Evolutionary conservation across 176 grass and related monocot genomes (phyloP), one percentile per base, ranked within the genome.

Genomic region (Oryza officinalis): DNA sequence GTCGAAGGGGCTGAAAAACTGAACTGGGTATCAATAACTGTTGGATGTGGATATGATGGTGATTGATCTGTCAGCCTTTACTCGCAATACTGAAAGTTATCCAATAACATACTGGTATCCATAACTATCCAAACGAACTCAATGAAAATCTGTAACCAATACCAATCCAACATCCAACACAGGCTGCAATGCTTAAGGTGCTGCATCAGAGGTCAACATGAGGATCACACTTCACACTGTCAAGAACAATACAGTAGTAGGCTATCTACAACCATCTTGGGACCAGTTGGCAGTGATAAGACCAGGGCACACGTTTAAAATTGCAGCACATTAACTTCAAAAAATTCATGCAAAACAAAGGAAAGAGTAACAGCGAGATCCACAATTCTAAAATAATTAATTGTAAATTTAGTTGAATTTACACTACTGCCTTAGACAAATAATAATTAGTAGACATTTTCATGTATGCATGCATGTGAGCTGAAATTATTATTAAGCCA

Each of bases 1-100:
- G 96, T 89, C 89, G 86, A 99, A 87, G 78, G 87, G 88, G 77
- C 91, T 93, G 93, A 76, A 92, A 81, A 88, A 94, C 89, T 92
- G 86, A 94, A 96, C 91, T 79, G 81, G 86, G 80, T 89, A 90
- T 80, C 81, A 76, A 82, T 86, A 69, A 90, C 84, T 90, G 84
- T 31, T 83, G 63, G 37, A 80, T 88, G 85, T 88, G 90, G 86
- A 90, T 92, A 87, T 87, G 86, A 91, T 92, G 93, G 91, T 96
- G 91, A 90, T 85, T 88, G 90, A 87, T 71, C 88, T 72, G 65
- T 88, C 85, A 74, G 80, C 33, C 83, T 26, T 72, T 76, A 25
- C 33, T 78, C 32, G 68, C 45, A 86, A 69, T 44, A 54, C 64
- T 87, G 9, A 40, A 73, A 72, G 45, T 77, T 87, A 81, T 81